Percentiles rank a stretch among this genome's conserved stretches.
Evolutionary conservation across 306 rosid species (phyloP).

Genomic region (Delonix regia): DNA sequence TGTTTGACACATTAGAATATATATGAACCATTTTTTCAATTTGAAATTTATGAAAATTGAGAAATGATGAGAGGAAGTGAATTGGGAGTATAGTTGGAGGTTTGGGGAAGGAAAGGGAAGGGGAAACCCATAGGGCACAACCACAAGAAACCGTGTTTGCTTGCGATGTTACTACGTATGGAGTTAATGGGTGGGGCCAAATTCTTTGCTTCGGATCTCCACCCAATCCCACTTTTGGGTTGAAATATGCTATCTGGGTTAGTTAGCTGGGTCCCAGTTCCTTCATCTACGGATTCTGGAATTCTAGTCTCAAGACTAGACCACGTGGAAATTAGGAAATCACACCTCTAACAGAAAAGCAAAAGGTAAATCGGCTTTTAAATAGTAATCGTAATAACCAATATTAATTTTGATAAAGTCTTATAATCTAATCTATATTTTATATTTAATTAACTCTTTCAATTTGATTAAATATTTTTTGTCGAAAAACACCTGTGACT

Average conservation of each 20-base stretch:
- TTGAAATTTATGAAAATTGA: not conserved
- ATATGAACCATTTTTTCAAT: not conserved
- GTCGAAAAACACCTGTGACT: too few relatives aligned
- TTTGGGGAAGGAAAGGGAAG: not conserved
- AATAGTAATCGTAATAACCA: too few relatives aligned
- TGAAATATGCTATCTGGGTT: not conserved
- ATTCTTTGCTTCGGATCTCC: not conserved
- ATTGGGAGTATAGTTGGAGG: not conserved
- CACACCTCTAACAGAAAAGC: too few relatives aligned
- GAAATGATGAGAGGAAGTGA: not conserved
- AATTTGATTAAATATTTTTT: too few relatives aligned
- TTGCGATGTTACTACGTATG: too few relatives aligned
- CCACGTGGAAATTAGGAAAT: too few relatives aligned
- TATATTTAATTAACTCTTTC: too few relatives aligned
- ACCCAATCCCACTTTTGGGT: not conserved
- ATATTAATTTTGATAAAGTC: too few relatives aligned
- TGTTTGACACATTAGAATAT: not conserved
- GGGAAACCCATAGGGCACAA: not conserved
- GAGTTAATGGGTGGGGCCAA: not conserved
- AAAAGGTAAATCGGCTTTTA: too few relatives aligned
- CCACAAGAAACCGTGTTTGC: not conserved
- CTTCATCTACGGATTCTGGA: too few relatives aligned
- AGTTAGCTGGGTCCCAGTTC: not conserved
- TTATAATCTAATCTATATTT: too few relatives aligned
- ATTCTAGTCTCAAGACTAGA: too few relatives aligned